Evolutionary conservation across 2,329 filamentous ascomycete genomes (phyloP).

Genomic region (Aspergillus fischeri): DNA sequence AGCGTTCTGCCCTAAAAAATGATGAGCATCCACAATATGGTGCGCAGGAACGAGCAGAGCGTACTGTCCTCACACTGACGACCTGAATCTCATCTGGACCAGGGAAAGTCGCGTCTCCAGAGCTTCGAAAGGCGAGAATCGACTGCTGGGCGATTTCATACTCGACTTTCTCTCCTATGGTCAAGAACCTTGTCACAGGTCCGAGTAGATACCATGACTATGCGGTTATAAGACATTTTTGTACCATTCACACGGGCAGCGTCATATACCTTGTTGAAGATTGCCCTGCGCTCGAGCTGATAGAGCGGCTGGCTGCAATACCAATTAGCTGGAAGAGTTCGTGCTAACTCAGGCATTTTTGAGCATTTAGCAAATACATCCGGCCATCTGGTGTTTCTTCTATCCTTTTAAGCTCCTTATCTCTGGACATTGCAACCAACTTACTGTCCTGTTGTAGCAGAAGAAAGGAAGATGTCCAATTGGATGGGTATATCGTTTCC

Average conservation of each 20-base stretch:
- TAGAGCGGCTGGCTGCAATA: conserved; percentile 48
- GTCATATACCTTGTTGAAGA: conserved; percentile 44
- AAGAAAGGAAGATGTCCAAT: conserved; percentile 7
- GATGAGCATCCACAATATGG: background rate
- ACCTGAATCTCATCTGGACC: conserved; percentile 39
- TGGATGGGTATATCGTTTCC: conserved; percentile 28
- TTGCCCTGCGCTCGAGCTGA: conserved; percentile 47
- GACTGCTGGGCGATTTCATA: conserved; percentile 51
- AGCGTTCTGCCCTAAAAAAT: conserved; percentile 21
- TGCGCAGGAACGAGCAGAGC: background rate
- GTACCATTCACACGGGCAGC: background rate
- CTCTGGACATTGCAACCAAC: background rate
- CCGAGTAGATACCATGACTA: conserved; percentile 53
- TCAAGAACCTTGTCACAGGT: conserved; percentile 48
- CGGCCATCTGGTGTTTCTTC: background rate
- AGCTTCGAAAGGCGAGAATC: conserved; percentile 37
- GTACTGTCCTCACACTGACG: conserved; percentile 30
- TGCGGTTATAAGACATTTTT: background rate
- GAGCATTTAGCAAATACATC: background rate
- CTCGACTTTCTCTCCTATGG: conserved; percentile 37
- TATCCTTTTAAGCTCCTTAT: background rate
- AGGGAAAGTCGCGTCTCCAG: conserved; percentile 24
- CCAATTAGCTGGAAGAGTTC: conserved; percentile 52
- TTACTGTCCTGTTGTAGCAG: background rate
- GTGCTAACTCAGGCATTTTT: conserved; percentile 30